Base-by-base conservation (phyloP, 106 monocot genomes). In the Dendrobium huoshanense region DNA sequence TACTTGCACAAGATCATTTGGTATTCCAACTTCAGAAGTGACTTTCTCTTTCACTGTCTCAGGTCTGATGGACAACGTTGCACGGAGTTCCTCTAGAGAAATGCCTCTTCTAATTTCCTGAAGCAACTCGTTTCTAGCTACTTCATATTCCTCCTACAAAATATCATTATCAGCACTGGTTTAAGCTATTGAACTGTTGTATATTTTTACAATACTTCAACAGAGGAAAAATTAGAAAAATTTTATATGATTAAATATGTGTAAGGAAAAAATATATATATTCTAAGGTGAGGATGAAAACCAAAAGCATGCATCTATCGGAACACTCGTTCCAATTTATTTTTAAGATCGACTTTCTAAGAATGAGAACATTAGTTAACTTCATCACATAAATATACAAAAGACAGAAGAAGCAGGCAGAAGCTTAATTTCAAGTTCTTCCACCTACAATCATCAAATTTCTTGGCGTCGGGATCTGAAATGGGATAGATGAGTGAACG, bases 141-240 rank as follows among this genome's bases (percentile, higher is more conserved):
- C 89, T 90, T 96, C 96, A 81, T 96, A 96, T 42, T 96, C 96
- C 83, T 84, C 91, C 96, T 96, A 82, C 20, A 83, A 82, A 73
- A 83, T 74, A 42, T 17, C n/a, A 75, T 29, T 5, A 15, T 0
- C 25, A 16, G 2, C 11, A 40, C 65, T 27, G 7, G 2, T 80
- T 37, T 15, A 79, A 73, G 45, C 4, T 20, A 47, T 80, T 75
- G 75, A 44, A 75, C 55, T 18, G 5, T 37, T 5, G 24, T 9
- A 54, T 54, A 54, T 54, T 54, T 54, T 54, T 54, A 37, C 54
- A 10, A 10, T 54, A 72, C 37, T 33, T 72, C 20, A 72, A 20
- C 37, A 72, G 10, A 20, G 72, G 13, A 72, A 72, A 72, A 40
- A 72, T 31, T 31, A 72, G 4, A 72, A 72, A 17, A 33, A 4